Conservation (phyloP, 2,329 filamentous ascomycete genomes). For the Fusarium albidum region DNA sequence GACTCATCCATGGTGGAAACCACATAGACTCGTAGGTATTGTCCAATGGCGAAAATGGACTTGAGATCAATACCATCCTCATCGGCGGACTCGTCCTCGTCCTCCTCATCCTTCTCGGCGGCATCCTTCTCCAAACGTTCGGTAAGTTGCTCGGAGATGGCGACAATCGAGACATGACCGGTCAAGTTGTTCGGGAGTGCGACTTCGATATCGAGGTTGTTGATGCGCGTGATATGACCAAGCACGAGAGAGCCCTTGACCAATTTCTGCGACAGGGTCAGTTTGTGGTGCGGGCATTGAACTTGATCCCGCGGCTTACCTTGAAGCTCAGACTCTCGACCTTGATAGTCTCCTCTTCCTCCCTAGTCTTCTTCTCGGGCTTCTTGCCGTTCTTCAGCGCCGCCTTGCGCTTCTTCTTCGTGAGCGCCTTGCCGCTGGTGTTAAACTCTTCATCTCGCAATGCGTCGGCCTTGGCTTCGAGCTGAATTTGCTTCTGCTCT, state of each 20-base stretch:
- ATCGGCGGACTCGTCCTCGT: conserved; percentile 58
- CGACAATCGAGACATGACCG: conserved; percentile 89
- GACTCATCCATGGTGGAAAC: conserved; percentile 77
- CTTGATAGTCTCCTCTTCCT: conserved; percentile 67
- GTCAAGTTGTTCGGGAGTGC: conserved; percentile 92
- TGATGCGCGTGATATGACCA: conserved; percentile 85
- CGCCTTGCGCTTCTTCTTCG: conserved; percentile 66
- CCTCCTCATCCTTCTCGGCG: conserved; percentile 59
- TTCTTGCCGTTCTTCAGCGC: conserved; percentile 62
- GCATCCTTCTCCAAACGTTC: conserved; percentile 76
- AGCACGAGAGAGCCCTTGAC: conserved; percentile 87
- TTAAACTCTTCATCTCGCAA: conserved; percentile 81
- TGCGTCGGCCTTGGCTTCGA: conserved; percentile 91
- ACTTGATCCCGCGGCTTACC: conserved; percentile 56
- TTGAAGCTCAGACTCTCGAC: conserved; percentile 92
- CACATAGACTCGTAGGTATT: conserved; percentile 88
- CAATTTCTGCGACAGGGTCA: conserved; percentile 68
- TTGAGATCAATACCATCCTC: conserved; percentile 74
- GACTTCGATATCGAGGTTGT: conserved; percentile 78
- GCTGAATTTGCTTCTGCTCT: conserved; percentile 95
- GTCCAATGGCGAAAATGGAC: conserved; percentile 80
- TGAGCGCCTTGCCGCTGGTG: conserved; percentile 53
- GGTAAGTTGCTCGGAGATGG: conserved; percentile 84
- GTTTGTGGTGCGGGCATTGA: conserved; percentile 19
- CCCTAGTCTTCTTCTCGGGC: conserved; percentile 50